Conservation (phyloP, 2,329 filamentous ascomycete species). For the Aureobasidium subglaciale region DNA sequence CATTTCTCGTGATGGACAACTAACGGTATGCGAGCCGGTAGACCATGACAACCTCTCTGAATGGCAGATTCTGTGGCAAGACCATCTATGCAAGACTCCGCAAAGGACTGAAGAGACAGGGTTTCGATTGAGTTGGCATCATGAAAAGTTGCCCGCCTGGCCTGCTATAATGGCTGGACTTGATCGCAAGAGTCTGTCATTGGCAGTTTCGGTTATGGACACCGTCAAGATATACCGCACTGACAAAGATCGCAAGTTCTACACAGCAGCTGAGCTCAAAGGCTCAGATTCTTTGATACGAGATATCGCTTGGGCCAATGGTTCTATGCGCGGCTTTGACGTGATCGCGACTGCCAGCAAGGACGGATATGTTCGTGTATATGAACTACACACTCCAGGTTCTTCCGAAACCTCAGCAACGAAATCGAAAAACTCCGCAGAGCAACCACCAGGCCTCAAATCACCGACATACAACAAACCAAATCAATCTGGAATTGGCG, state of each 20-base stretch:
- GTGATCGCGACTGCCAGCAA: constrained; percentile 87
- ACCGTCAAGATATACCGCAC: constrained; percentile 78
- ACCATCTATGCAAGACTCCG: constrained; percentile 64
- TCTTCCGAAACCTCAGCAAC: constrained; percentile 40
- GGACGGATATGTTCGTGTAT: constrained; percentile 85
- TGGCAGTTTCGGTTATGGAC: constrained; percentile 83
- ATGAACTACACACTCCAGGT: constrained; percentile 61
- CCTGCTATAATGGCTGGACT: constrained; percentile 73
- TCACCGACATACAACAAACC: constrained; percentile 19
- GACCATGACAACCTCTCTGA: constrained; percentile 73
- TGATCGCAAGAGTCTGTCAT: constrained; percentile 65
- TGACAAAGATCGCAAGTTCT: constrained; percentile 68
- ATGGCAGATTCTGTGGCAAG: constrained; percentile 68
- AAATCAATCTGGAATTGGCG: constrained; percentile 46
- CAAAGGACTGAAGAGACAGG: constrained; percentile 76
- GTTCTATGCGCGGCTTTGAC: constrained; percentile 84
- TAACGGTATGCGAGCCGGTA: constrained; percentile 78
- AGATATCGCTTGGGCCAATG: constrained; percentile 87
- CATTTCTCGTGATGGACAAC: constrained; percentile 71
- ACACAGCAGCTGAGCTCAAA: constrained; percentile 68
- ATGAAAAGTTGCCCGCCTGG: constrained; percentile 75
- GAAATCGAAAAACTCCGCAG: neutral
- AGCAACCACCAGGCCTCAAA: neutral
- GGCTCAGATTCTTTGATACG: constrained; percentile 72
- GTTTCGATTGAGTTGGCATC: constrained; percentile 82